phyloP scores from a whole-genome alignment of 768 basidiomycete species.

The Termitomyces sp. region DNA sequence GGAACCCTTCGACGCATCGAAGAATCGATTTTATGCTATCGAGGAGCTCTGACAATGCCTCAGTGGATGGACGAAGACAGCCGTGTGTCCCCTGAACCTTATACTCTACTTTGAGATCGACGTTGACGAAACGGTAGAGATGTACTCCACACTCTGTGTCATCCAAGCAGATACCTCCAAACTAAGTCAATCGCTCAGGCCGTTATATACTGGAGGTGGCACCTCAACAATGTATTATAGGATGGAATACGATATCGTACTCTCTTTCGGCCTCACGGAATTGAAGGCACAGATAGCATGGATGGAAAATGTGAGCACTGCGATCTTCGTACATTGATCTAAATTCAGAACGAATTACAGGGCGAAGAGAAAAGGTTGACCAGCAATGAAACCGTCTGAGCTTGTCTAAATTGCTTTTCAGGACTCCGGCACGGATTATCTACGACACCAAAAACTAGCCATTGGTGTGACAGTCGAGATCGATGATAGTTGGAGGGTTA shows the following conservation, averaged over 20 bases:
- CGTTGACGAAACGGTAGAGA: conserved; percentile 6
- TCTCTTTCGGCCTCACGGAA: conserved; percentile 50
- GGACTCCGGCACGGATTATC: background rate
- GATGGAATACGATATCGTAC: conserved; percentile 35
- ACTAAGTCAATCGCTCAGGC: conserved; percentile 1
- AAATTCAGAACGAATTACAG: conserved; percentile 15
- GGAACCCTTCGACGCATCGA: conserved; percentile 5
- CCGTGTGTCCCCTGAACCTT: conserved; percentile 8
- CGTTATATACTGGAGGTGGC: background rate
- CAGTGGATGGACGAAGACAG: conserved; percentile 21
- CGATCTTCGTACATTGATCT: background rate
- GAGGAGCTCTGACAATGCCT: conserved; percentile 14
- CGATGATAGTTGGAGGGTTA: background rate
- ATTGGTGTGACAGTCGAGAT: too few relatives aligned
- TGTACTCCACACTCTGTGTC: conserved; percentile 18
- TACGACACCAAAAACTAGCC: background rate
- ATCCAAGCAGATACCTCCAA: conserved; percentile 15
- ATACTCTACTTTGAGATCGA: background rate
- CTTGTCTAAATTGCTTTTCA: background rate
- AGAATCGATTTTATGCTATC: conserved; percentile 17
- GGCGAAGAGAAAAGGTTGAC: conserved; percentile 30
- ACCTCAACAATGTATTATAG: conserved; percentile 19
- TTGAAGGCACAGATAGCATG: conserved; percentile 46
- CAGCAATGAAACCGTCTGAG: background rate
- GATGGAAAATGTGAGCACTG: conserved; percentile 11